A percentile compares a stretch with the other conserved stretches of the same genome.
These are phyloP conservation scores for Hypocrella siamensis DNA, from an alignment of 2,329 filamentous ascomycete species.

Conservation along the genomic window DNA sequence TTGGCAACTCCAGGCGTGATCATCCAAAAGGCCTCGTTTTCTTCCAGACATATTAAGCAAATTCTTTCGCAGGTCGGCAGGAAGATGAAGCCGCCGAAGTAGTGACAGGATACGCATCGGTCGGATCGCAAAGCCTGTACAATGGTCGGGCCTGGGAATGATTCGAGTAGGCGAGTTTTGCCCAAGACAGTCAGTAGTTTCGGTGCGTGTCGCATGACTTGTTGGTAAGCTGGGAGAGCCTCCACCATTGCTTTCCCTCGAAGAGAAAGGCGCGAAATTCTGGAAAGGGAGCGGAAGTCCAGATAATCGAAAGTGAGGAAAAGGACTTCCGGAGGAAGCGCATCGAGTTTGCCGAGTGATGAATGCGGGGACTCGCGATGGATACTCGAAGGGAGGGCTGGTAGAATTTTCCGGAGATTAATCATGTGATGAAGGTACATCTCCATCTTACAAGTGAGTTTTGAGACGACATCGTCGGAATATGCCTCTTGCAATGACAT, in stretches of 20 bases:
- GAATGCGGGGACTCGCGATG: slow-evolving; percentile 3
- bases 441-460: neutral
- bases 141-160: slow-evolving; percentile 9
- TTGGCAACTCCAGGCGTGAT: slow-evolving; percentile 8
- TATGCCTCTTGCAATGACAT: too few species aligned
- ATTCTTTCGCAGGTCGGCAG: slow-evolving; percentile 15
- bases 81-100: slow-evolving; percentile 15
- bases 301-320: slow-evolving; percentile 11
- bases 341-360: slow-evolving; percentile 12
- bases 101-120: slow-evolving; percentile 12
- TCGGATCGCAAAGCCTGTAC: slow-evolving; percentile 8
- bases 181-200: slow-evolving; percentile 10
- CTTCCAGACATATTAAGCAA: slow-evolving; percentile 13
- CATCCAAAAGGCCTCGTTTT: slow-evolving; percentile 11
- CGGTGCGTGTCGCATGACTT: slow-evolving; percentile 24
- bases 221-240: slow-evolving; percentile 20
- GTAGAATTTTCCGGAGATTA: neutral
- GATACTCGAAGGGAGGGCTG: slow-evolving; percentile 1
- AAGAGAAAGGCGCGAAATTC: slow-evolving; percentile 11
- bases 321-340: slow-evolving; percentile 11
- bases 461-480: neutral
- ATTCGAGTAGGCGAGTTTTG: slow-evolving; percentile 9
- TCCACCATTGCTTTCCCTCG: slow-evolving; percentile 11
- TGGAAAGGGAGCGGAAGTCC: slow-evolving; percentile 13
- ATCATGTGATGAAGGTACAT: neutral